A percentile compares a stretch with the other conserved stretches of the same genome.
These are phyloP conservation scores for Talaromyces piceae DNA, from an alignment of 2,329 filamentous ascomycete species.

Conservation along the genomic window DNA sequence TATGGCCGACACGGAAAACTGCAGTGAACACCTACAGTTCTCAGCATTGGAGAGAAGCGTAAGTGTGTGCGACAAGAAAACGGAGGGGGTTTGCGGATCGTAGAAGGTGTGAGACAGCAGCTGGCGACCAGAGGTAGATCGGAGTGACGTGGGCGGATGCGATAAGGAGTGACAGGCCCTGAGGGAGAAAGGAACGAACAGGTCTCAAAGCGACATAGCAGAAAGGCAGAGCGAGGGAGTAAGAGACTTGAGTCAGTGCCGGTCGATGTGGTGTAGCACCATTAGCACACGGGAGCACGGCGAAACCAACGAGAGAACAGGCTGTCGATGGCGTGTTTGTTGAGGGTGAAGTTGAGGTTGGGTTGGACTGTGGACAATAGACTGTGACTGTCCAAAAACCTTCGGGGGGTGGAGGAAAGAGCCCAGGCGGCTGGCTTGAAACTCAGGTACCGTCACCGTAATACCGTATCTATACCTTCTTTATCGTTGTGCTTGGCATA, in stretches of 20 bases:
- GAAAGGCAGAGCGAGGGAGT: background rate
- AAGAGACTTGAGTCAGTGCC: background rate
- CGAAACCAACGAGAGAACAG: background rate
- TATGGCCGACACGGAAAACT: background rate
- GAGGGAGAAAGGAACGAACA: background rate
- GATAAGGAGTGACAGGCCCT: slow-evolving; percentile 9
- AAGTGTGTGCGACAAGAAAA: background rate
- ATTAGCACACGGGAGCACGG: background rate
- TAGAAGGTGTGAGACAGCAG: slow-evolving; percentile 4
- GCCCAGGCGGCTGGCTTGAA: background rate
- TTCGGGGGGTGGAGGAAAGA: background rate
- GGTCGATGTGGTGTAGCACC: background rate
- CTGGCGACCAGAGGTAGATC: slow-evolving; percentile 1
- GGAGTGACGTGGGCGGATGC: slow-evolving; percentile 5
- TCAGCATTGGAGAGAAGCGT: background rate
- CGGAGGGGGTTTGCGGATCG: no score
- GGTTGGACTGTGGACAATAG: background rate
- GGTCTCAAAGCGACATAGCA: background rate
- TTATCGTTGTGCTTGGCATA: background rate
- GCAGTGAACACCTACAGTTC: background rate
- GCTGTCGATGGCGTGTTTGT: background rate
- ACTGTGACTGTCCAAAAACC: background rate
- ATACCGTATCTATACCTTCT: background rate
- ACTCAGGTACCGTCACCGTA: background rate
- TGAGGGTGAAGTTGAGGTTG: background rate